phyloP scores from a whole-genome alignment of 2,329 filamentous ascomycete species.

The Xylaria sp. region DNA sequence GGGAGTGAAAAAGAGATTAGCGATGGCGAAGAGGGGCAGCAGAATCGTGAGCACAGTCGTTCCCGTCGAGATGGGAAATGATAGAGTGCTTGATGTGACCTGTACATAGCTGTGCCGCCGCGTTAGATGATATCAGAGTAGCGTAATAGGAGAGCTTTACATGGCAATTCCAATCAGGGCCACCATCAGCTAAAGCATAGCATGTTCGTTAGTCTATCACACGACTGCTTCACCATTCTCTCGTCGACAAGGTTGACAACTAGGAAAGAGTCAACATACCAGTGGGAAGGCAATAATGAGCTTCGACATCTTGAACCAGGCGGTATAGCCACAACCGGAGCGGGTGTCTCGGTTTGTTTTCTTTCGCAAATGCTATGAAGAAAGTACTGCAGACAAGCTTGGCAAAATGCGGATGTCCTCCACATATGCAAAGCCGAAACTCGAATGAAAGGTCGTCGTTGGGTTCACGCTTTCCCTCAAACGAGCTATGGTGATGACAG shows the following conservation, averaged over 20 bases:
- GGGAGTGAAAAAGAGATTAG: conserved; percentile 44
- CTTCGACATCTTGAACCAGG: conserved; percentile 26
- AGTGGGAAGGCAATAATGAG: conserved; percentile 30
- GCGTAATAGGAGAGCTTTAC: conserved; percentile 13
- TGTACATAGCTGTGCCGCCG: conserved; percentile 44
- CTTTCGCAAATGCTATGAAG: not conserved
- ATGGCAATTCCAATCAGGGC: conserved; percentile 38
- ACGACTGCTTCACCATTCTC: not conserved
- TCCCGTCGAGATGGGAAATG: conserved; percentile 47
- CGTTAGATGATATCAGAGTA: conserved; percentile 23
- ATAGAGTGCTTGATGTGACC: conserved; percentile 45
- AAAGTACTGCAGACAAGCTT: not conserved
- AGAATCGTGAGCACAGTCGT: conserved; percentile 47
- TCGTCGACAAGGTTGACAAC: not conserved
- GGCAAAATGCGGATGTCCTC: too few relatives aligned
- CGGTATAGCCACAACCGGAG: not conserved
- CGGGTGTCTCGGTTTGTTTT: not conserved
- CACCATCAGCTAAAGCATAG: conserved; percentile 29
- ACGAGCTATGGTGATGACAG: not conserved
- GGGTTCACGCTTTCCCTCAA: not conserved
- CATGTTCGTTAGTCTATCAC: conserved; percentile 27
- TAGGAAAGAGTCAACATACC: conserved; percentile 13
- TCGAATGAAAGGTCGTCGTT: not conserved
- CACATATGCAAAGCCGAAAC: not conserved
- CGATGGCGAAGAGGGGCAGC: conserved; percentile 46